A percentile compares a stretch with the other conserved stretches of the same genome.
Evolutionary conservation across 2,329 filamentous ascomycete genomes (phyloP).

Genomic region (Purpureocillium takamizusanense): DNA sequence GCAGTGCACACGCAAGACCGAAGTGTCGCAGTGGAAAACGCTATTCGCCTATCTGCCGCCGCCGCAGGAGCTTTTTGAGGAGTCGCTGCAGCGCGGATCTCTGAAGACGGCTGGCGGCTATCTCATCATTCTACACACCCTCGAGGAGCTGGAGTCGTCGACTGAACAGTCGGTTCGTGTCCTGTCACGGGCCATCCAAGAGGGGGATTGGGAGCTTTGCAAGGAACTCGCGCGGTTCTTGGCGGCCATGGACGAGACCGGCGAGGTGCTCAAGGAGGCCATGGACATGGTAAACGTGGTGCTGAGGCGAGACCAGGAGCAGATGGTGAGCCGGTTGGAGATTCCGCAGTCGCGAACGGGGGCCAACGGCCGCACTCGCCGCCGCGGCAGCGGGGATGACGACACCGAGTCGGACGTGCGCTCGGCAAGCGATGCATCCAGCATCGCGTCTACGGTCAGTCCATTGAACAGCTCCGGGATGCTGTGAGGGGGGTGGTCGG

Average conservation of each 20-base stretch:
- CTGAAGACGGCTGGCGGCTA: constrained; percentile 95
- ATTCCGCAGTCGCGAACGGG: constrained; percentile 18
- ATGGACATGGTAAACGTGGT: constrained; percentile 50
- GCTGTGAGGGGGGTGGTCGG: neutral
- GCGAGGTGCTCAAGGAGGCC: constrained; percentile 66
- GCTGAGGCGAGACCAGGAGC: constrained; percentile 20
- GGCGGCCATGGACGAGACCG: constrained; percentile 81
- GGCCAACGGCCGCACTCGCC: constrained; percentile 20
- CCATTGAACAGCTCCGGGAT: constrained; percentile 8
- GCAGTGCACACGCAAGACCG: constrained; percentile 94
- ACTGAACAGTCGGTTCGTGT: constrained; percentile 74
- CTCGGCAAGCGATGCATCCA: constrained; percentile 27
- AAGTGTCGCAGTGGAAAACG: constrained; percentile 89
- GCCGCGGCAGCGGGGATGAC: constrained; percentile 21
- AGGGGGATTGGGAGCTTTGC: constrained; percentile 90
- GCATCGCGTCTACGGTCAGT: constrained; percentile 24
- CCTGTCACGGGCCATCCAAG: constrained; percentile 69
- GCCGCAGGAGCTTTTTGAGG: constrained; percentile 85
- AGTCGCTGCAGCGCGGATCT: constrained; percentile 73
- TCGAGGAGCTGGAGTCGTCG: constrained; percentile 59
- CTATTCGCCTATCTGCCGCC: constrained; percentile 87
- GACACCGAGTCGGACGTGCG: constrained; percentile 25
- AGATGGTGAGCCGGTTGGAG: constrained; percentile 19
- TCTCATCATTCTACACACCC: constrained; percentile 84
- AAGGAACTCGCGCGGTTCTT: constrained; percentile 92